Evolutionary conservation across 352 stramenopile genomes (phyloP), one percentile per base, ranked within the genome.

Genomic region (Phytophthora hybrid): DNA sequence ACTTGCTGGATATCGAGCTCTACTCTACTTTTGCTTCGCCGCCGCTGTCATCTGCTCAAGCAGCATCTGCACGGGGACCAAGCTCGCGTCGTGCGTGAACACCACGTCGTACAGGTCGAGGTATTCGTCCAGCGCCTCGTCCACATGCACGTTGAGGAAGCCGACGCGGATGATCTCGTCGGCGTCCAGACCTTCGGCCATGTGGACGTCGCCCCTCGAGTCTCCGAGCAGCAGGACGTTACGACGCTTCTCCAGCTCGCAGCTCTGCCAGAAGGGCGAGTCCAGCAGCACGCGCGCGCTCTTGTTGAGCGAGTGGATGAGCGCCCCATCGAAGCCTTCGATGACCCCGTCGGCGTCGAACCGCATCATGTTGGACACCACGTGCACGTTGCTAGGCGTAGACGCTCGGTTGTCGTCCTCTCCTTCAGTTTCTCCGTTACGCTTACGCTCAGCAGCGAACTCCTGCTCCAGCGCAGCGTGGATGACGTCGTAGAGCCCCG

Each of bases 291-390:
- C 84, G n/a, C 74, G 79, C 14, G 85, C 83, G 57, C 89, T 94
- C 71, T 94, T 94, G 81, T 93, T 94, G 29, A 91, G 78, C 54
- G 82, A 90, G 65, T 94, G 85, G 65, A 94, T 94, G 14, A 91
- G 32, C 60, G 73, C 79, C 19, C 84, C 85, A 13, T 92, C 62
- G 66, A 94, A 92, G 52, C 75, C 81, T 54, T 84, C 63, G 59
- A 90, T 76, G 0, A 71, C 44, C 3, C 83, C 85, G 0, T 76
- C 31, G 13, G 73, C 71, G 53, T 89, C 73, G 57, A 93, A 93
- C 11, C 76, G 63, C 87, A 94, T 94, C 80, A 94, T 89, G 70
- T 93, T 93, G 46, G 83, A 90, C 31, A 94, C 82, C 16, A 94
- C 83, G 59, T 92, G 87, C 26, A 94, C 78, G 53, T 94, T 94